These are phyloP conservation scores for Saccharomyces mikatae DNA, from an alignment of 805 yeast genomes.

Conservation along the genomic window DNA sequence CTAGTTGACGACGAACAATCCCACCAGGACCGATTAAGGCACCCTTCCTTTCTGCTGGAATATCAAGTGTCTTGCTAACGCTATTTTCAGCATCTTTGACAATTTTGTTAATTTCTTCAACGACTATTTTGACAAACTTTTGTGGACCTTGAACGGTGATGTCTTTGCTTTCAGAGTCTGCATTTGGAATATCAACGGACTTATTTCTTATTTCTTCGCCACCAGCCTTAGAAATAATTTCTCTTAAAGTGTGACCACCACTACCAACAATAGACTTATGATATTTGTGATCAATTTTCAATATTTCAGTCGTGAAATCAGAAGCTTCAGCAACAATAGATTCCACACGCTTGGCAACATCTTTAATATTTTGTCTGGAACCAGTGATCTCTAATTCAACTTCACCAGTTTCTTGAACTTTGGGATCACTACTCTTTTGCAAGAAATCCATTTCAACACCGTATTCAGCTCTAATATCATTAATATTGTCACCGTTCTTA, in stretches of 20 bases:
- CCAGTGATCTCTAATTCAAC: constrained; percentile 71
- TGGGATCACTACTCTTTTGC: constrained; percentile 33
- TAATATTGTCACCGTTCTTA: constrained; percentile 75
- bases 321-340: constrained; percentile 57
- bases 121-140: constrained; percentile 58
- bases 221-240: constrained; percentile 73
- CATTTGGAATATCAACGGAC: constrained; percentile 51
- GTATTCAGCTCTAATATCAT: constrained; percentile 59
- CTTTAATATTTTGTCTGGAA: constrained; percentile 62
- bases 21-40: constrained; percentile 79
- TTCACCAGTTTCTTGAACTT: constrained; percentile 40
- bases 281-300: constrained; percentile 66
- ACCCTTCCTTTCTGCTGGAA: constrained; percentile 70
- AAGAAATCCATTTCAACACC: constrained; percentile 45
- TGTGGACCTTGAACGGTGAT: constrained; percentile 71
- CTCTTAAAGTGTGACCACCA: constrained; percentile 64
- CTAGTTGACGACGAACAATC: constrained; percentile 58
- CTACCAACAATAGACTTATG: constrained; percentile 73
- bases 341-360: constrained; percentile 57
- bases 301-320: constrained; percentile 47
- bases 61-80: constrained; percentile 41
- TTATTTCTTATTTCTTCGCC: constrained; percentile 41
- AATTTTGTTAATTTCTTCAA: constrained; percentile 52
- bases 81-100: constrained; percentile 59
- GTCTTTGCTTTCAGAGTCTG: constrained; percentile 46